phyloP scores from a whole-genome alignment of 1,139 yeast genomes.

The Zygosaccharomyces sapae region DNA sequence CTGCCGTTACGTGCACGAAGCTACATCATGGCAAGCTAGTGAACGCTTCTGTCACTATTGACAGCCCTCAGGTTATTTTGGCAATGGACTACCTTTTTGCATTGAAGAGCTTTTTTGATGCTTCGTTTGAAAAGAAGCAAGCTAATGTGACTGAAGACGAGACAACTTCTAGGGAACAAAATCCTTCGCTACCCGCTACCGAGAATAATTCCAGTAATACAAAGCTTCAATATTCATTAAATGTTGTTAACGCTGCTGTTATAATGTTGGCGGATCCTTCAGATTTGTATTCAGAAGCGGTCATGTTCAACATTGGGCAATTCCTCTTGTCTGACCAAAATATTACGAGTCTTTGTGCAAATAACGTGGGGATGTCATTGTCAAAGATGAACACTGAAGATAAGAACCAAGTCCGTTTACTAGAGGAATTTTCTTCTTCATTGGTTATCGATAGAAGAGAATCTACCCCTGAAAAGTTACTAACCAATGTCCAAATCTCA shows the following conservation, averaged over 20 bases:
- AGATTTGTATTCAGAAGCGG: slow-evolving; percentile 68
- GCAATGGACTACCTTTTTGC: slow-evolving; percentile 86
- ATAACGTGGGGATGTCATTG: slow-evolving; percentile 82
- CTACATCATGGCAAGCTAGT: slow-evolving; percentile 43
- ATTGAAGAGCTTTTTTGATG: slow-evolving; percentile 58
- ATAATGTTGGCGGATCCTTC: slow-evolving; percentile 79
- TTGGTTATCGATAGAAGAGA: slow-evolving; percentile 70
- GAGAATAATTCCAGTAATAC: slow-evolving; percentile 1
- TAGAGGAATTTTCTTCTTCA: slow-evolving; percentile 85
- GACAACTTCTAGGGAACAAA: slow-evolving; percentile 12
- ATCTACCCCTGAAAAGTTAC: slow-evolving; percentile 51
- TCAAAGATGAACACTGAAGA: slow-evolving; percentile 68
- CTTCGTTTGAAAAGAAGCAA: slow-evolving; percentile 27
- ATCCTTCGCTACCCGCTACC: not conserved
- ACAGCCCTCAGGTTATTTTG: slow-evolving; percentile 73
- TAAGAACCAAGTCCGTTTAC: slow-evolving; percentile 58
- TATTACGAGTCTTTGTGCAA: slow-evolving; percentile 58
- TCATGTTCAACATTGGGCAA: slow-evolving; percentile 85
- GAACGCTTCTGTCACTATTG: slow-evolving; percentile 61
- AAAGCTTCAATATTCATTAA: slow-evolving; percentile 55
- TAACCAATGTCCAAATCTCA: slow-evolving; percentile 65
- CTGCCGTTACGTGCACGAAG: slow-evolving; percentile 47
- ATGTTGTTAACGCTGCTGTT: slow-evolving; percentile 70
- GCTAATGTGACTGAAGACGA: slow-evolving; percentile 10
- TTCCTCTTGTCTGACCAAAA: slow-evolving; percentile 67